phyloP scores from a whole-genome alignment of 768 basidiomycete species.

The Rhizopogon salebrosus region DNA sequence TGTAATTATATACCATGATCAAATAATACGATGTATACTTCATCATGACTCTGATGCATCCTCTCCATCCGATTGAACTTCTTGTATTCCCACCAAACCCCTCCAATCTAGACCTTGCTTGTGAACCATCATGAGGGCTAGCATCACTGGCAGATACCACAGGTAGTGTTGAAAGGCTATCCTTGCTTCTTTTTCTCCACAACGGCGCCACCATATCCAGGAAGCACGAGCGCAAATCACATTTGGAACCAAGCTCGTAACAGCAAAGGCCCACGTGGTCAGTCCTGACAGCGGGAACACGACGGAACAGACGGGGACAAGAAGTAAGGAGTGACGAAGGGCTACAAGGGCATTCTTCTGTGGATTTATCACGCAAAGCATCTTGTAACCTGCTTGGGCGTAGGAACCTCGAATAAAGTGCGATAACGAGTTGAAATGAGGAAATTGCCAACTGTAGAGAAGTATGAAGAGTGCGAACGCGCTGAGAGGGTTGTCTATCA shows the following conservation, averaged over 20 bases:
- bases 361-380: conserved; percentile 83
- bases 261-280: conserved; percentile 87
- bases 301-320: conserved; percentile 73
- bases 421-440: conserved; percentile 94
- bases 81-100: conserved; percentile 43
- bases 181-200: conserved; percentile 75
- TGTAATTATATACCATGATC: too few relatives aligned
- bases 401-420: conserved; percentile 84
- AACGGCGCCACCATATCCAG: conserved; percentile 65
- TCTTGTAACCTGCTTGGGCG: conserved; percentile 88
- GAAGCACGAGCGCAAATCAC: conserved; percentile 61
- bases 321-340: conserved; percentile 73
- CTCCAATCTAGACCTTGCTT: conserved; percentile 83
- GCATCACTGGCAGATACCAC: conserved; percentile 86
- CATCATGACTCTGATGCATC: neutral
- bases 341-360: conserved; percentile 79
- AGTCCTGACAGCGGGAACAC: conserved; percentile 85
- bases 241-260: conserved; percentile 76
- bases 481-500: conserved; percentile 76
- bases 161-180: conserved; percentile 74
- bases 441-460: conserved; percentile 97
- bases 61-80: neutral
- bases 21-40: neutral
- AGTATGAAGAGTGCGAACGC: conserved; percentile 78
- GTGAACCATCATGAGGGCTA: conserved; percentile 93